Base-by-base conservation (phyloP, 2,329 filamentous ascomycete genomes). In the Fusarium sp. region DNA sequence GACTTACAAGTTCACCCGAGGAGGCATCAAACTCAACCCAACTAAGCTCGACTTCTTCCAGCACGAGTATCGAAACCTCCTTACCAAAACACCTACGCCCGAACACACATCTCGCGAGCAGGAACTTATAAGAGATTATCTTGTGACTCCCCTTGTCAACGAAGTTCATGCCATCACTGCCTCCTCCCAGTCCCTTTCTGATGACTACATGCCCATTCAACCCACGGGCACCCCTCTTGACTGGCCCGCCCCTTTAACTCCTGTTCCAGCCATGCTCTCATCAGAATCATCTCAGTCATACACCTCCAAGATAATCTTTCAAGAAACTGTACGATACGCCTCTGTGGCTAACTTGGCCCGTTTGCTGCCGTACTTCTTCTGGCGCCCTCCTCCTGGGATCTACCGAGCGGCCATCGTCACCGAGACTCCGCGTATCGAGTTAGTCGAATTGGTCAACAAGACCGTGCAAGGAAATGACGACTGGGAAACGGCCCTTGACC, bases 1-100 rank as follows among this genome's bases (percentile, higher is more conserved):
- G 79, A 90, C 91, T 49, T 86, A 97, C 72, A 94, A 94, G 78
- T 97, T 98, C 82, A 98, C 94, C 6, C 93, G 92, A 75, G 95
- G 95, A 14, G 95, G 98, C 79, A 94, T 95, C 11, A 92, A 92
- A 18, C 93, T 98, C 22, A 90, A 92, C 25, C 88, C 91, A 55
- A 89, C 91, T 53, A 99, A 98, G 79, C 87, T 98, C 20, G 88
- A 89, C 75, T 94, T 91, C 80, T 87, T 98, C 53, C 94, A 98
- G 77, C 90, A 88, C 74, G 87, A 89, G 50, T 93, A 95, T 78
- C 75, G 80, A 22, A 79, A 79, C 35, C 74, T 79, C 10, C 77
- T 83, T 31, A 74, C 83, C 44, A 71, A 72, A 44, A 70, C 76
- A 4, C 75, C 75, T 12, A 27, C 70, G 35, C 27, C 74, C 7